Conservation (phyloP, 257 asterid genomes). For the Nicotiana paniculata region DNA sequence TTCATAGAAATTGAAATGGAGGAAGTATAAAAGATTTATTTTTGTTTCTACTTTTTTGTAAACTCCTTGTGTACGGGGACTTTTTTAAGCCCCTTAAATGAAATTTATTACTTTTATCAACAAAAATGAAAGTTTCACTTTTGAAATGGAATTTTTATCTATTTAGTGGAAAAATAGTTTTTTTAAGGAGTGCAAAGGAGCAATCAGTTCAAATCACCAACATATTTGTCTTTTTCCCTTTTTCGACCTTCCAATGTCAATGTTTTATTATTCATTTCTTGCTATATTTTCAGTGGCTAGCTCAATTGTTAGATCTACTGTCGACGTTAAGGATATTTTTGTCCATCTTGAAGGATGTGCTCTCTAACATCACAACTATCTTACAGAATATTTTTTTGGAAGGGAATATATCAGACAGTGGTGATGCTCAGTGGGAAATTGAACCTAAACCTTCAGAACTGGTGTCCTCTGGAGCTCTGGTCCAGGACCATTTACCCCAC, state of each 20-base stretch:
- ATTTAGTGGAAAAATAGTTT: not conserved
- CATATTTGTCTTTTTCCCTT: not conserved
- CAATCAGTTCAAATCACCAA: not conserved
- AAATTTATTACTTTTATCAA: too few species aligned
- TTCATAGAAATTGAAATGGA: too few species aligned
- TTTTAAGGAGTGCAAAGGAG: not conserved
- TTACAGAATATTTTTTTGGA: constrained; percentile 50
- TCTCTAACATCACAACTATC: constrained; percentile 12
- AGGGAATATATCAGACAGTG: constrained; percentile 42
- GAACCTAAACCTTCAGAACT: constrained; percentile 40
- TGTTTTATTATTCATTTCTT: not conserved
- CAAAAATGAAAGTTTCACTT: not conserved
- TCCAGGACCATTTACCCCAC: constrained; percentile 42
- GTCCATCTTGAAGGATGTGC: not conserved
- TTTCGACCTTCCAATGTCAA: not conserved
- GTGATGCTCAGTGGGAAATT: constrained; percentile 27
- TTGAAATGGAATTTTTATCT: not conserved
- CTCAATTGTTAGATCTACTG: not conserved
- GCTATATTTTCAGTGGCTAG: not conserved
- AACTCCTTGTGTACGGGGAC: too few species aligned
- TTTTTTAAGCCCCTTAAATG: too few species aligned
- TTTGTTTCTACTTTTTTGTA: too few species aligned
- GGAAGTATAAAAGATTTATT: too few species aligned
- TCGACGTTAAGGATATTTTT: not conserved
- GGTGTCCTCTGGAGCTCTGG: constrained; percentile 28